Evolutionary conservation across 2,329 filamentous ascomycete genomes (phyloP).

Genomic region (Mollisia scopiformis): DNA sequence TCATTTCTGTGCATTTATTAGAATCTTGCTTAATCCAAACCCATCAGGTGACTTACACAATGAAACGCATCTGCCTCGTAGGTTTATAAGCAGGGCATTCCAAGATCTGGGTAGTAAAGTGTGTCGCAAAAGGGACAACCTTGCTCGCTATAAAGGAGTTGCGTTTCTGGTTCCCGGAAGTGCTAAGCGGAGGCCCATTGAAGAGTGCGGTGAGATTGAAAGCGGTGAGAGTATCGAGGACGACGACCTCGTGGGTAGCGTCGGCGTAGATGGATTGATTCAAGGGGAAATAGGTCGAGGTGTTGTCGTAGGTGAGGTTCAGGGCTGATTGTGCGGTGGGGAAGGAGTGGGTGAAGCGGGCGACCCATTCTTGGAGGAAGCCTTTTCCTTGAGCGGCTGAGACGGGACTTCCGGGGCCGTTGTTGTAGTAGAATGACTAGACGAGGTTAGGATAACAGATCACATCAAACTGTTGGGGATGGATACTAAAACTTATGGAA

Average conservation of each 20-base stretch:
- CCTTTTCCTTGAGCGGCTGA: conserved; percentile 18
- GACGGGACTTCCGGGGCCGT: conserved; percentile 15
- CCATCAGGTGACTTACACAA: conserved; percentile 11
- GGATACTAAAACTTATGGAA: background rate
- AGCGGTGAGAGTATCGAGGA: conserved; percentile 14
- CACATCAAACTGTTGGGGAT: background rate
- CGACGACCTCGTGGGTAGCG: conserved; percentile 45
- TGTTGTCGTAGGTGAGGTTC: conserved; percentile 39
- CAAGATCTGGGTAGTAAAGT: conserved; percentile 17
- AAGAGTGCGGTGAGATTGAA: conserved; percentile 19
- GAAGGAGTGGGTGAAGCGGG: conserved; percentile 22
- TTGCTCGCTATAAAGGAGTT: conserved; percentile 16
- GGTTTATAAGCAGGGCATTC: conserved; percentile 14
- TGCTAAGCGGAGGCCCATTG: conserved; percentile 9
- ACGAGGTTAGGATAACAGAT: background rate
- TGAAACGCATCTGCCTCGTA: conserved; percentile 13
- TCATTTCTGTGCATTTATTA: conserved; percentile 10
- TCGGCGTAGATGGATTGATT: conserved; percentile 46
- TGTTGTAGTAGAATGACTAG: conserved; percentile 37
- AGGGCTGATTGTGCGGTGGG: conserved; percentile 27
- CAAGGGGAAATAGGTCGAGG: conserved; percentile 45
- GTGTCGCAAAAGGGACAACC: conserved; percentile 14
- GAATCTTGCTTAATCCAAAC: background rate
- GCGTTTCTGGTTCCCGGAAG: conserved; percentile 3
- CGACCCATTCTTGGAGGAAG: conserved; percentile 18